A percentile compares a stretch with the other conserved stretches of the same genome.
Conservation (phyloP, 1,284 basidiomycete genomes). For the Wolfiporia cocos region DNA sequence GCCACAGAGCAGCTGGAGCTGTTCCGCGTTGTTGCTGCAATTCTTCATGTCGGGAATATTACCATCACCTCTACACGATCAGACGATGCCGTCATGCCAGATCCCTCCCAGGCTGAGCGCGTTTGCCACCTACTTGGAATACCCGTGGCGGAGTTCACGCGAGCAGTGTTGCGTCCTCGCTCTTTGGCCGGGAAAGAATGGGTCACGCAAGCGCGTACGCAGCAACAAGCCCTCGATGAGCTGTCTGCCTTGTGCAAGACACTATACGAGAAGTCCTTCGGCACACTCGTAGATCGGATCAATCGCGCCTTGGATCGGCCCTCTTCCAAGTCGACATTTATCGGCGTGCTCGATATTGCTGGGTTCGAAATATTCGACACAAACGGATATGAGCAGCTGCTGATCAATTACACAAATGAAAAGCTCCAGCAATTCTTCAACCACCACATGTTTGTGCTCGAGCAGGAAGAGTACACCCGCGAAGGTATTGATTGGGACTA, state of each 20-base stretch:
- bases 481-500: conserved; percentile 99
- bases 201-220: conserved; percentile 91
- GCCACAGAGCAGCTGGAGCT: conserved; percentile 84
- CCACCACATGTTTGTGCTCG: conserved; percentile 99
- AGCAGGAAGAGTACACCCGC: conserved; percentile 97
- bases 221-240: conserved; percentile 92
- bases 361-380: conserved; percentile 96
- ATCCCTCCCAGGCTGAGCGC: conserved; percentile 80
- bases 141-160: conserved; percentile 85
- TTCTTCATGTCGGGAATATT: conserved; percentile 96
- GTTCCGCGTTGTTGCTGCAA: conserved; percentile 90
- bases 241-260: conserved; percentile 92
- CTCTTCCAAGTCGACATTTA: conserved; percentile 90
- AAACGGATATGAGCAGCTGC: conserved; percentile 95
- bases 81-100: conserved; percentile 86
- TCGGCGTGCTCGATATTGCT: conserved; percentile 98
- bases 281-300: conserved; percentile 89
- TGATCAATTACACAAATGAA: conserved; percentile 99
- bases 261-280: conserved; percentile 96
- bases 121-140: conserved; percentile 93
- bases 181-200: conserved; percentile 96
- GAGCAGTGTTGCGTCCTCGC: conserved; percentile 82
- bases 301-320: conserved; percentile 93
- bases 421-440: conserved; percentile 98
- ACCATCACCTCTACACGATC: conserved; percentile 75